Evolutionary conservation across 345 rosid genomes (phyloP).

Genomic region (Pugionium cornutum): DNA sequence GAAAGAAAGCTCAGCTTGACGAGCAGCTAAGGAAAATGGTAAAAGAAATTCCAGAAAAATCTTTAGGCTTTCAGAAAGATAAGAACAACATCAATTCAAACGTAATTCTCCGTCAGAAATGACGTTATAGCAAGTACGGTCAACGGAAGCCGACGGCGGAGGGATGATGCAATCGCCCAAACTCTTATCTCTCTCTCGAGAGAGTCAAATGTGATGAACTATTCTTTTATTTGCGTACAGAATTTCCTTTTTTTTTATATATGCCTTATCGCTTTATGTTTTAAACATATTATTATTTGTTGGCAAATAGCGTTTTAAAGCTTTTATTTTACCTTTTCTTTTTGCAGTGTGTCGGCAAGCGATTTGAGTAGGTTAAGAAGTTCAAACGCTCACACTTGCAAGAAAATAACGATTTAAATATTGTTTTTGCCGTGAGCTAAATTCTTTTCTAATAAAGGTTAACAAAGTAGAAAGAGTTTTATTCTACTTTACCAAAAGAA

Average conservation of each 20-base stretch:
- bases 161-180: conserved; percentile 15
- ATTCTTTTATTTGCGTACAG: background rate
- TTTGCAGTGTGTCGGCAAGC: no score
- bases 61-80: conserved; percentile 6
- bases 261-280: no score
- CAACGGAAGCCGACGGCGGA: conserved; percentile 30
- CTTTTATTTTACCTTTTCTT: no score
- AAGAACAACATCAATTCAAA: background rate
- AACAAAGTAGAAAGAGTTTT: no score
- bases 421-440: no score
- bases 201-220: conserved; percentile 8
- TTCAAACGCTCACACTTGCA: no score
- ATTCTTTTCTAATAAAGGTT: no score
- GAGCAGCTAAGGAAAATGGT: background rate
- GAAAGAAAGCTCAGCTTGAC: conserved; percentile 22
- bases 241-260: conserved; percentile 1
- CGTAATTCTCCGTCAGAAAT: background rate
- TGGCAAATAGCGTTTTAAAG: no score
- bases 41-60: background rate
- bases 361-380: no score
- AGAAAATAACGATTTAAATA: no score
- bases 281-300: no score
- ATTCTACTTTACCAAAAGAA: no score
- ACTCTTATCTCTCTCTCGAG: background rate
- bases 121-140: conserved; percentile 1